phyloP scores from a whole-genome alignment of 306 rosid species.

The Alnus glutinosa region DNA sequence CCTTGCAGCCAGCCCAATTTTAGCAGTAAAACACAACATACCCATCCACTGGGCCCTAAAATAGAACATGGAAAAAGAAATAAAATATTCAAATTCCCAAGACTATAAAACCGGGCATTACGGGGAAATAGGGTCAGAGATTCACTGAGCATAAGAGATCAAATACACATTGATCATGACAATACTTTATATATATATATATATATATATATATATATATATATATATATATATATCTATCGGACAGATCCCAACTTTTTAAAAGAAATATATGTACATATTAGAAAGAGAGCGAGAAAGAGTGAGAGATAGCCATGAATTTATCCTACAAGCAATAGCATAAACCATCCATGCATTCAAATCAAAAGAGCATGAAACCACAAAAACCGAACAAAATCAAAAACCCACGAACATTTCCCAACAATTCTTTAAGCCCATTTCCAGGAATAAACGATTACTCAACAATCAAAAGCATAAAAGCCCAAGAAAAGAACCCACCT shows the following conservation, averaged over 20 bases:
- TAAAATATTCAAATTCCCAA: background rate
- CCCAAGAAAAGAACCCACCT: background rate
- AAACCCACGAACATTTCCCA: conserved; percentile 11
- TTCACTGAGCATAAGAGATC: background rate
- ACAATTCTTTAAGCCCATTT: conserved; percentile 4
- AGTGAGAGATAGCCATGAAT: background rate
- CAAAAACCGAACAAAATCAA: conserved; percentile 7
- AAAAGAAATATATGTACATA: background rate
- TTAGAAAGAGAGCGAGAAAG: background rate
- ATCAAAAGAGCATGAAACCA: conserved; percentile 18
- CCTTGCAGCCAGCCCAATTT: background rate
- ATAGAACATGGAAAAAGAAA: background rate
- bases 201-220: too few relatives aligned
- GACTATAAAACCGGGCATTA: background rate
- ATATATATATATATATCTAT: background rate
- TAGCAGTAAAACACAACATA: background rate
- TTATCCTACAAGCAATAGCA: conserved; percentile 13
- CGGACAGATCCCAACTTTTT: background rate
- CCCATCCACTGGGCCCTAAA: conserved; percentile 6
- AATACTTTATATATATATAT: background rate
- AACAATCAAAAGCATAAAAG: conserved; percentile 22
- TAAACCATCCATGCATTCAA: conserved; percentile 46
- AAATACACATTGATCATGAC: conserved; percentile 5
- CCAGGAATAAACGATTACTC: conserved; percentile 20
- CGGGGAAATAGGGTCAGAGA: background rate